These are phyloP conservation scores for Xylaria sp. DNA, from an alignment of 2,329 filamentous ascomycete genomes.

Conservation along the genomic window DNA sequence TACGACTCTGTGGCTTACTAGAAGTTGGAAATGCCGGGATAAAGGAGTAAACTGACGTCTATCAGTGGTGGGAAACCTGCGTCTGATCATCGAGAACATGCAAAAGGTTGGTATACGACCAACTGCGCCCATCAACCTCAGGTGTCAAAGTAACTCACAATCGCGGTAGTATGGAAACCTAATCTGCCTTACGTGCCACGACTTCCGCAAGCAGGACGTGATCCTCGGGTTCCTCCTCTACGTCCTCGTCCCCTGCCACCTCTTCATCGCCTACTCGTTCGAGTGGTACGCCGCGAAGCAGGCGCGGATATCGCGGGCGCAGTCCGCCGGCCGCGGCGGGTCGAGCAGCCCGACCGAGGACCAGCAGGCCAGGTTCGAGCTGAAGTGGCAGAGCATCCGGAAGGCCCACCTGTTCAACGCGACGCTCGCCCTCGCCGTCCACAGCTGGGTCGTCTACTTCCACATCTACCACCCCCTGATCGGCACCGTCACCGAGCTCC, in stretches of 20 bases:
- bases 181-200: slow-evolving; percentile 88
- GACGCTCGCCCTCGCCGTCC: slow-evolving; percentile 76
- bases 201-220: slow-evolving; percentile 79
- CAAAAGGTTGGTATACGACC: slow-evolving; percentile 68
- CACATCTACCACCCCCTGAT: slow-evolving; percentile 91
- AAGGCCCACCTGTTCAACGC: slow-evolving; percentile 83
- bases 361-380: slow-evolving; percentile 67
- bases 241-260: slow-evolving; percentile 84
- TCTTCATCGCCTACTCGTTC: slow-evolving; percentile 88
- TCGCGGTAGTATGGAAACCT: slow-evolving; percentile 82
- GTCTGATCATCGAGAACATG: slow-evolving; percentile 94
- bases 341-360: slow-evolving; percentile 60
- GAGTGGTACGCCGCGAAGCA: slow-evolving; percentile 81
- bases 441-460: slow-evolving; percentile 86
- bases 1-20: slow-evolving; percentile 44
- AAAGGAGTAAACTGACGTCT: slow-evolving; percentile 11
- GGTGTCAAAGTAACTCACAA: slow-evolving; percentile 16
- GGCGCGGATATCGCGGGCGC: slow-evolving; percentile 67
- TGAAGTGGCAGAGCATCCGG: slow-evolving; percentile 79
- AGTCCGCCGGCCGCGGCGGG: slow-evolving; percentile 50
- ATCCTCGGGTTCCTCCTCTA: slow-evolving; percentile 77
- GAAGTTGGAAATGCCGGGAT: not conserved
- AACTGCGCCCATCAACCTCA: slow-evolving; percentile 19
- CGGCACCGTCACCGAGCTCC: slow-evolving; percentile 85
- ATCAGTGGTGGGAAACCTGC: slow-evolving; percentile 88